phyloP scores from a whole-genome alignment of 1,284 basidiomycete species.

The Ceratobasidium theobromae region DNA sequence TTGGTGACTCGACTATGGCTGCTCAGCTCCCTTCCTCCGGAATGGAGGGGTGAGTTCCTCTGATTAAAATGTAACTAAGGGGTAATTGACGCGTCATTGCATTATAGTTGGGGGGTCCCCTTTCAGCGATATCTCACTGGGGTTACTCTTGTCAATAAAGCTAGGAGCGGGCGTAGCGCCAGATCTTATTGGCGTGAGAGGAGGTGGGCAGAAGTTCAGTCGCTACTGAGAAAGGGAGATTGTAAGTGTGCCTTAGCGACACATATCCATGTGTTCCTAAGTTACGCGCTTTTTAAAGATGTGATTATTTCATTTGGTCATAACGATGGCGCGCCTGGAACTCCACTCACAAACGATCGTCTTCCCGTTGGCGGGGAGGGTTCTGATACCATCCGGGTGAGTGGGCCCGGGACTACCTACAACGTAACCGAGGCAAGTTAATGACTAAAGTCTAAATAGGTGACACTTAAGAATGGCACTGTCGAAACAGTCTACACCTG shows the following conservation, averaged over 20 bases:
- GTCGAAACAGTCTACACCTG: constrained; percentile 26
- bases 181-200: constrained; percentile 53
- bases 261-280: background rate
- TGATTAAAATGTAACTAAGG: no score
- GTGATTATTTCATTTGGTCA: constrained; percentile 33
- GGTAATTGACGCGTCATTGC: no score
- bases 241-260: constrained; percentile 14
- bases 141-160: constrained; percentile 50
- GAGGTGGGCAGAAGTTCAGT: constrained; percentile 31
- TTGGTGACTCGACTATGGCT: no score
- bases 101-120: constrained; percentile 50
- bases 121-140: constrained; percentile 47
- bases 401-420: background rate
- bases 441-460: background rate
- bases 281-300: background rate
- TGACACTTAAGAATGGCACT: constrained; percentile 13
- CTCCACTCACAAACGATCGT: constrained; percentile 14
- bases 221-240: constrained; percentile 28
- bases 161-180: constrained; percentile 51
- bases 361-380: constrained; percentile 14
- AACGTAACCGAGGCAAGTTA: background rate
- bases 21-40: no score
- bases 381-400: background rate
- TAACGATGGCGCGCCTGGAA: constrained; percentile 34
- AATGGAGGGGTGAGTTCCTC: no score